A percentile compares a stretch with the other conserved stretches of the same genome.
phyloP scores from a whole-genome alignment of 495 filamentous ascomycete genomes.

The Tuber borchii region DNA sequence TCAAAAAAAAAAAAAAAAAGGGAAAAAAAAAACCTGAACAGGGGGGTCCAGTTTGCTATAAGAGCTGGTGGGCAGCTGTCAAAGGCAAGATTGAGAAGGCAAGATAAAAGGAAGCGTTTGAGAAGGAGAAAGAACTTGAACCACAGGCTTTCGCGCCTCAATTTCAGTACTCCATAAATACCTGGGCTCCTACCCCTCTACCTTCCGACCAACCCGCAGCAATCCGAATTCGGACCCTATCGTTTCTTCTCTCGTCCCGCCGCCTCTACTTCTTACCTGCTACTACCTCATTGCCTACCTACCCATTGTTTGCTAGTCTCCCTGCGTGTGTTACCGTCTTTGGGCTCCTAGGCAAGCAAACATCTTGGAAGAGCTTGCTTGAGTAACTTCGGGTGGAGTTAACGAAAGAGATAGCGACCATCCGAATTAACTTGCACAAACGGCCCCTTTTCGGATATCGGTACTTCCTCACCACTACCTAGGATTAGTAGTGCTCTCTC shows the following conservation, averaged over 20 bases:
- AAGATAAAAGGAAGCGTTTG: background rate
- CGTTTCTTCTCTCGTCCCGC: background rate
- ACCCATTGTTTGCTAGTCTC: background rate
- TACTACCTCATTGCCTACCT: background rate
- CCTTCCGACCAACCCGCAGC: background rate
- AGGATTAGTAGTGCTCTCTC: background rate
- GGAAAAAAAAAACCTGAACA: background rate
- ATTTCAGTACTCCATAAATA: background rate
- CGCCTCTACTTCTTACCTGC: background rate
- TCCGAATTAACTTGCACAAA: background rate
- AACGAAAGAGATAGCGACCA: background rate
- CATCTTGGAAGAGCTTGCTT: background rate
- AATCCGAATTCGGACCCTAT: background rate
- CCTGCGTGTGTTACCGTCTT: background rate
- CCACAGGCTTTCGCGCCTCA: background rate
- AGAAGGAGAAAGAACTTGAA: background rate
- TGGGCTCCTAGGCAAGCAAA: background rate
- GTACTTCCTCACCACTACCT: background rate
- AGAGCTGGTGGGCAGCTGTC: background rate
- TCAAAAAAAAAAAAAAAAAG: background rate
- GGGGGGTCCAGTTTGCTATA: background rate
- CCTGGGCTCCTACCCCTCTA: background rate
- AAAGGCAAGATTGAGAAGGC: background rate
- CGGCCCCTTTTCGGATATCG: slow-evolving; percentile 1
- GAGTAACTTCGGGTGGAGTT: background rate